These are phyloP conservation scores for Termitomyces sp. DNA, from an alignment of 768 basidiomycete genomes.

Conservation along the genomic window DNA sequence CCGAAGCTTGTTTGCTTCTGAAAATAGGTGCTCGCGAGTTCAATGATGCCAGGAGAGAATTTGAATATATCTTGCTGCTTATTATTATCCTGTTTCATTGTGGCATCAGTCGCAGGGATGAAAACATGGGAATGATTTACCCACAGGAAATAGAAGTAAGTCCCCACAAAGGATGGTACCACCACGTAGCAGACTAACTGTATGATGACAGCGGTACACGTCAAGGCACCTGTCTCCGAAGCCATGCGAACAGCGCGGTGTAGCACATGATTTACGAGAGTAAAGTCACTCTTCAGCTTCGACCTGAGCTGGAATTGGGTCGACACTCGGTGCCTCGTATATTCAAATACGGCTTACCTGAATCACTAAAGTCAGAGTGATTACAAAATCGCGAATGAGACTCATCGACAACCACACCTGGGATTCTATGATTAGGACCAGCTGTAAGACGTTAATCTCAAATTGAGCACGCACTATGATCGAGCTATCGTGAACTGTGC, in stretches of 20 bases:
- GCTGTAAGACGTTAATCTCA: background rate
- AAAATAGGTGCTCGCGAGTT: too few species aligned
- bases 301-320: background rate
- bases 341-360: background rate
- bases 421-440: background rate
- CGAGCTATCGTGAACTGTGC: background rate
- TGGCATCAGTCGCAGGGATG: too few species aligned
- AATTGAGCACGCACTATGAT: background rate
- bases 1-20: too few species aligned
- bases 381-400: background rate
- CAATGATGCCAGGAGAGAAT: too few species aligned
- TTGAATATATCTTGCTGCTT: too few species aligned
- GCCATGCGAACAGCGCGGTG: slow-evolving; percentile 1
- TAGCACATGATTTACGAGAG: background rate
- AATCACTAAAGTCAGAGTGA: background rate
- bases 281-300: background rate
- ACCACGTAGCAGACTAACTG: background rate
- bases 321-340: background rate
- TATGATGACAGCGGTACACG: background rate
- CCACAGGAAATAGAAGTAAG: too few species aligned
- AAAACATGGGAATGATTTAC: too few species aligned
- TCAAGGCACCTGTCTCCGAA: background rate
- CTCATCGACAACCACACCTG: background rate
- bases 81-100: too few species aligned
- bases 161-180: too few species aligned